phyloP scores from a whole-genome alignment of 805 yeast genomes.

The Pichia paraexigua region DNA sequence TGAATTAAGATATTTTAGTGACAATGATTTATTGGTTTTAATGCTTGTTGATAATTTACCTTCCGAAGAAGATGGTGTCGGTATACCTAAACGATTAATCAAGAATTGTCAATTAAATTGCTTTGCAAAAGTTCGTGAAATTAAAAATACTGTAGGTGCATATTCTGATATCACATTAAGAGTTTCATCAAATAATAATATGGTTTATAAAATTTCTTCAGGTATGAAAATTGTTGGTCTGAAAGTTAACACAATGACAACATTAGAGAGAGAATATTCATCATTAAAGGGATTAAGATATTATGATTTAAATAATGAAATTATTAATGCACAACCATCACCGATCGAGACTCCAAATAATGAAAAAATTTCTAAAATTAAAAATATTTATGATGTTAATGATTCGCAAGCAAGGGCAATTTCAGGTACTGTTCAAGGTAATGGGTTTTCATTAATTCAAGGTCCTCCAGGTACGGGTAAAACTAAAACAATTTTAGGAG shows the following conservation, averaged over 20 bases:
- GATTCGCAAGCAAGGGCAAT: conserved; percentile 89
- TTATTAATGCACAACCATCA: conserved; percentile 60
- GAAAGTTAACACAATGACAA: conserved; percentile 78
- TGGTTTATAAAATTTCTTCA: conserved; percentile 53
- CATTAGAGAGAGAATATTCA: conserved; percentile 87
- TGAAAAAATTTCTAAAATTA: conserved; percentile 35
- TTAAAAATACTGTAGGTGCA: conserved; percentile 59
- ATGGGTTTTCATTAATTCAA: conserved; percentile 86
- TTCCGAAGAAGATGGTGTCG: conserved; percentile 21
- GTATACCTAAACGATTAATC: conserved; percentile 14
- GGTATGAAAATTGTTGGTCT: conserved; percentile 57
- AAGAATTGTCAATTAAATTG: conserved; percentile 39
- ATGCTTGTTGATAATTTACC: conserved; percentile 40
- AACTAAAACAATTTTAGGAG: conserved; percentile 91
- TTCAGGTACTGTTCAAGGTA: conserved; percentile 53
- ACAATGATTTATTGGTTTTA: conserved; percentile 67
- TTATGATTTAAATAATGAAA: conserved; percentile 65
- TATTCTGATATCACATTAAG: conserved; percentile 68
- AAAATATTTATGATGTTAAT: conserved; percentile 54
- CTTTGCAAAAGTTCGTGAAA: conserved; percentile 71
- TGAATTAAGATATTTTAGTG: conserved; percentile 49
- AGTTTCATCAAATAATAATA: conserved; percentile 39
- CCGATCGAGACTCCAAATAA: conserved; percentile 30
- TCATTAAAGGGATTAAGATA: conserved; percentile 76
- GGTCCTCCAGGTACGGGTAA: conserved; percentile 99